Conservation (phyloP, 805 yeast genomes). For the Candida krabiensis region DNA sequence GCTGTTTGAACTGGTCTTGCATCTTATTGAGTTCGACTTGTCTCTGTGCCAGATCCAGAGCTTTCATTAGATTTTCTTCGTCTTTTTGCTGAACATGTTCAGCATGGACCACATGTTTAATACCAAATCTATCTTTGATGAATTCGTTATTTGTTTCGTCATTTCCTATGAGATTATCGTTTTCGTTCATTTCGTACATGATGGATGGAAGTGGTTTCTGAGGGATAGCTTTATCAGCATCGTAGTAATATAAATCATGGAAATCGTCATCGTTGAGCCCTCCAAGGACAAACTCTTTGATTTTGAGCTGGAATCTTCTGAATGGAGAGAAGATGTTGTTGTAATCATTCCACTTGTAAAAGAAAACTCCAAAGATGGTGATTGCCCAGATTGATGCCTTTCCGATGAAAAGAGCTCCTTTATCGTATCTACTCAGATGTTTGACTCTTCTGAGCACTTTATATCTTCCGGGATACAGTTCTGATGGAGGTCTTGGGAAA, state of each 20-base stretch:
- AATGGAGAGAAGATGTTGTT: conserved; percentile 73
- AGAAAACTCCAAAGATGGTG: conserved; percentile 61
- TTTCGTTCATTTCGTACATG: conserved; percentile 40
- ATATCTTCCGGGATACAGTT: conserved; percentile 74
- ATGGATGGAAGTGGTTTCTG: conserved; percentile 37
- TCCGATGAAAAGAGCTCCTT: conserved; percentile 62
- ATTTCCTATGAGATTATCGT: conserved; percentile 34
- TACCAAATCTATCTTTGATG: conserved; percentile 62
- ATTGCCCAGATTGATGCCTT: conserved; percentile 49
- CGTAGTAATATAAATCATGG: conserved; percentile 54
- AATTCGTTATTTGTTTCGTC: conserved; percentile 34
- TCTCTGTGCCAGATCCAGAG: conserved; percentile 45
- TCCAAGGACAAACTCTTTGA: conserved; percentile 56
- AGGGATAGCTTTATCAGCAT: conserved; percentile 39
- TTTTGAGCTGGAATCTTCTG: conserved; percentile 57
- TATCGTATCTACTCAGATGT: conserved; percentile 50
- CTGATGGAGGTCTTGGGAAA: conserved; percentile 75
- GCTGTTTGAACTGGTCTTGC: conserved; percentile 6
- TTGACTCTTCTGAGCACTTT: conserved; percentile 65
- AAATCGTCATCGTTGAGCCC: conserved; percentile 56
- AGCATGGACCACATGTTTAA: conserved; percentile 73
- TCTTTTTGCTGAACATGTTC: conserved; percentile 66
- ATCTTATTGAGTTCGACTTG: conserved; percentile 23
- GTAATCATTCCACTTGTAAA: conserved; percentile 80
- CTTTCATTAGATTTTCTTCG: conserved; percentile 55